A percentile compares a stretch with the other conserved stretches of the same genome.
phyloP scores from a whole-genome alignment of 2,329 filamentous ascomycete genomes.

The Beauveria brongniartii region DNA sequence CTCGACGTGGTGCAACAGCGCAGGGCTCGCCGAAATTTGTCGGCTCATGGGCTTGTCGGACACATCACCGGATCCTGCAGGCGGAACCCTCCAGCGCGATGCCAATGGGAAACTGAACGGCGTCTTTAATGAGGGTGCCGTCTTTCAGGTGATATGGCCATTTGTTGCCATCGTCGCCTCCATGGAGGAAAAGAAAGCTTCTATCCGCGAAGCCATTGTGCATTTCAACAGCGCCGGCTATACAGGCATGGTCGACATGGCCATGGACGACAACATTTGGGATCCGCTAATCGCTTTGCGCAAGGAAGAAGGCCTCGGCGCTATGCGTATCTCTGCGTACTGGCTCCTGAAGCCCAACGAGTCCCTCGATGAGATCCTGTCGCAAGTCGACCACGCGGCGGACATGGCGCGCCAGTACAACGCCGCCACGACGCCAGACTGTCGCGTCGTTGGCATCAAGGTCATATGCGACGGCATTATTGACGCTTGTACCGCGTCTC shows the following conservation, averaged over 20 bases:
- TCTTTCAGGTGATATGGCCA: conserved; percentile 47
- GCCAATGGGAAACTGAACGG: conserved; percentile 39
- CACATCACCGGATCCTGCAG: conserved; percentile 36
- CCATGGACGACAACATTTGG: conserved; percentile 52
- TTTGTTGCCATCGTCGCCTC: conserved; percentile 40
- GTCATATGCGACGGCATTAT: conserved; percentile 58
- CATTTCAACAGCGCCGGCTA: conserved; percentile 45
- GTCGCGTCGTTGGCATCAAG: conserved; percentile 53
- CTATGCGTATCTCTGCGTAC: conserved; percentile 44
- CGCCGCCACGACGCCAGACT: conserved; percentile 27
- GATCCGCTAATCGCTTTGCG: conserved; percentile 39
- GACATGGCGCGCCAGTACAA: conserved; percentile 31
- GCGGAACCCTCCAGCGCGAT: conserved; percentile 45
- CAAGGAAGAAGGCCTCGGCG: conserved; percentile 22
- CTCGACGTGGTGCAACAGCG: conserved; percentile 47
- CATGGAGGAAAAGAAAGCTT: conserved; percentile 38
- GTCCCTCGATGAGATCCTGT: conserved; percentile 30
- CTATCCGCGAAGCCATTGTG: conserved; percentile 39
- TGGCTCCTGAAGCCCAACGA: conserved; percentile 46
- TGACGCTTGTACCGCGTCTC: conserved; percentile 55
- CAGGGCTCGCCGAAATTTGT: conserved; percentile 37
- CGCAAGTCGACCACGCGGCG: conserved; percentile 42
- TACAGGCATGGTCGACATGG: conserved; percentile 51
- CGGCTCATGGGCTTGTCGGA: conserved; percentile 32
- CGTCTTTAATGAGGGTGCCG: conserved; percentile 43